Evolutionary conservation across 805 yeast species (phyloP).

Genomic region (Metschnikowia lochheadii): DNA sequence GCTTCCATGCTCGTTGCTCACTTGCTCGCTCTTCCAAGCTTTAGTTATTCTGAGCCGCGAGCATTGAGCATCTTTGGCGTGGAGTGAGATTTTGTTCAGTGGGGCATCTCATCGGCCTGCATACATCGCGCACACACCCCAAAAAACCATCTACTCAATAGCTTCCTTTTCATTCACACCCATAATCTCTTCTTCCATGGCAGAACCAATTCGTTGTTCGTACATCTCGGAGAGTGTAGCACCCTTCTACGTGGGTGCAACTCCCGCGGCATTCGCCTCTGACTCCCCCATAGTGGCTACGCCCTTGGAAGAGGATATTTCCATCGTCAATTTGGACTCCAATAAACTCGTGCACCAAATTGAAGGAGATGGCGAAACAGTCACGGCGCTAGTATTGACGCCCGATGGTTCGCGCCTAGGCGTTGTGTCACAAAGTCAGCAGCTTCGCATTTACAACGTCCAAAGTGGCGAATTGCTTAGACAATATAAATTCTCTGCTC

Average conservation of each 20-base stretch:
- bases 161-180: neutral
- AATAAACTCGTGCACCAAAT: slow-evolving; percentile 56
- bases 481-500: slow-evolving; percentile 63
- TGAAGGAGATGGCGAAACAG: slow-evolving; percentile 79
- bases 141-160: neutral
- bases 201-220: slow-evolving; percentile 17
- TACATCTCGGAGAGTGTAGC: slow-evolving; percentile 42
- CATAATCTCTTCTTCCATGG: slow-evolving; percentile 7
- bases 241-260: slow-evolving; percentile 86
- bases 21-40: neutral
- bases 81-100: too few relatives aligned
- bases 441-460: slow-evolving; percentile 62
- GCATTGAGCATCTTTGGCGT: too few relatives aligned
- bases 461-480: slow-evolving; percentile 39
- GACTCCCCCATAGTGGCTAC: slow-evolving; percentile 70
- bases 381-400: slow-evolving; percentile 72
- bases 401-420: slow-evolving; percentile 72
- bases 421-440: slow-evolving; percentile 78
- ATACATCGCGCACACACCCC: neutral
- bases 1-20: too few relatives aligned
- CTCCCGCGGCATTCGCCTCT: slow-evolving; percentile 62
- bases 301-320: slow-evolving; percentile 71
- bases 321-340: slow-evolving; percentile 59
- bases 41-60: too few relatives aligned
- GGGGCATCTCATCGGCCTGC: slow-evolving; percentile 19